Conservation (phyloP, 169 alveolate species). For the Eimeria acervulina region DNA sequence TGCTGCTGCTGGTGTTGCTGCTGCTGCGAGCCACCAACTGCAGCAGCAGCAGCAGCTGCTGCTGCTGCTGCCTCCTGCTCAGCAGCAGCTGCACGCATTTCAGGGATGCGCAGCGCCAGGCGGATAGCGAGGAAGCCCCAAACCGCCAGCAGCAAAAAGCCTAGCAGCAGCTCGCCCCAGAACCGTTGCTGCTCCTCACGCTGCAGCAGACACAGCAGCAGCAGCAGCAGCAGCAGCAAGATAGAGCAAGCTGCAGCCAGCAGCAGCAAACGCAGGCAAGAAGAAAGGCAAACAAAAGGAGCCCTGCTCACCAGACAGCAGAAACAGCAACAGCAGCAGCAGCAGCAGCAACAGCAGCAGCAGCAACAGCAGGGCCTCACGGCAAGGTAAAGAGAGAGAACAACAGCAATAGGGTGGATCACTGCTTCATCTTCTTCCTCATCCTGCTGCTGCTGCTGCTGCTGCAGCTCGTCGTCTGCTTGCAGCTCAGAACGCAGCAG, state of each 20-base stretch:
- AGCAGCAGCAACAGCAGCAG: conserved; percentile 7
- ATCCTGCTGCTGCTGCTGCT: conserved; percentile 25
- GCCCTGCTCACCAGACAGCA: too few relatives aligned
- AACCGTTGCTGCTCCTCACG: conserved; percentile 1
- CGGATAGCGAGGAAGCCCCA: conserved; percentile 3
- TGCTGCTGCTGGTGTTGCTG: neutral
- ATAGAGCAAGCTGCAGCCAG: neutral
- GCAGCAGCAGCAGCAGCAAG: conserved; percentile 50
- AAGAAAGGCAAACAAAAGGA: neutral
- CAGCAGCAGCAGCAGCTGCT: conserved; percentile 12
- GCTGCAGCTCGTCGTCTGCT: neutral
- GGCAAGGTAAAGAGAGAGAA: conserved; percentile 13
- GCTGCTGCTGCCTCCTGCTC: too few relatives aligned
- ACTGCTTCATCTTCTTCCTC: neutral
- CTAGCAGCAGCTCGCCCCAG: conserved; percentile 16
- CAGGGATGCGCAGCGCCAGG: conserved; percentile 30
- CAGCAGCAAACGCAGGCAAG: neutral
- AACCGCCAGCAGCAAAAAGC: neutral
- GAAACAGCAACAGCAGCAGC: conserved; percentile 16
- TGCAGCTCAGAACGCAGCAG: neutral
- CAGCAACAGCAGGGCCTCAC: neutral
- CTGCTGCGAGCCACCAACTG: neutral
- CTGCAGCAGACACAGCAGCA: conserved; percentile 55
- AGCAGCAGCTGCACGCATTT: conserved; percentile 55
- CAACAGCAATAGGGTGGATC: neutral